A percentile compares a stretch with the other conserved stretches of the same genome.
Evolutionary conservation across 2,329 filamentous ascomycete genomes (phyloP).

Genomic region (Diaporthe sp.): DNA sequence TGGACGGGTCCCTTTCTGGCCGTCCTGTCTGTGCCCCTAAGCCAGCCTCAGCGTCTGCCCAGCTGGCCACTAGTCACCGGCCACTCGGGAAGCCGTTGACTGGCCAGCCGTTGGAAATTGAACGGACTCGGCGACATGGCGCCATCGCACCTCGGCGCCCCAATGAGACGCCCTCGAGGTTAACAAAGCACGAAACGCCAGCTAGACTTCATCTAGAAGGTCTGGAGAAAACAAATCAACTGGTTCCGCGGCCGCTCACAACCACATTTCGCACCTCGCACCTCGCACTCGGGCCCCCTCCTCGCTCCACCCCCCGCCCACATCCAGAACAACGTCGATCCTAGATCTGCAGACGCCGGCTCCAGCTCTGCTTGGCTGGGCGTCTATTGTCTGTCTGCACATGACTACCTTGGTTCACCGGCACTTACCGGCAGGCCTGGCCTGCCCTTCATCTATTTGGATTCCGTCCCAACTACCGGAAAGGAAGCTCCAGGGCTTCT

Average conservation of each 20-base stretch:
- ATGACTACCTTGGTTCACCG: neutral
- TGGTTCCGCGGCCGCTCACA: neutral
- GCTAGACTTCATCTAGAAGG: conserved; percentile 24
- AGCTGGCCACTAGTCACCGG: neutral
- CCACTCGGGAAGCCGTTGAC: neutral
- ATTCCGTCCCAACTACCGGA: conserved; percentile 23
- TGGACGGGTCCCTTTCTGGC: conserved; percentile 22
- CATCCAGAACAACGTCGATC: conserved; percentile 21
- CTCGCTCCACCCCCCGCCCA: neutral
- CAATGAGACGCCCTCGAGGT: neutral
- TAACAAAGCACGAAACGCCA: neutral
- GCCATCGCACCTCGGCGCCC: neutral
- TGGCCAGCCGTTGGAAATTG: conserved; percentile 24
- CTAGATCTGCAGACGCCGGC: conserved; percentile 27
- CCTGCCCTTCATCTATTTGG: neutral
- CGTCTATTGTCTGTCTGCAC: neutral
- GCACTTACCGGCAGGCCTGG: neutral
- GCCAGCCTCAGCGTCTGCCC: neutral
- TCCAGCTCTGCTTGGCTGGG: neutral
- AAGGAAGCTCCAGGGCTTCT: conserved; percentile 8
- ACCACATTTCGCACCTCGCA: neutral
- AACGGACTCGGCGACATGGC: neutral
- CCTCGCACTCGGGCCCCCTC: neutral
- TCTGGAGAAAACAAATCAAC: neutral
- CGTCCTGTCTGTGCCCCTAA: neutral